Evolutionary conservation across 2,329 filamentous ascomycete species (phyloP), one percentile per base, ranked within the genome.

Genomic region (Alternaria sp.): DNA sequence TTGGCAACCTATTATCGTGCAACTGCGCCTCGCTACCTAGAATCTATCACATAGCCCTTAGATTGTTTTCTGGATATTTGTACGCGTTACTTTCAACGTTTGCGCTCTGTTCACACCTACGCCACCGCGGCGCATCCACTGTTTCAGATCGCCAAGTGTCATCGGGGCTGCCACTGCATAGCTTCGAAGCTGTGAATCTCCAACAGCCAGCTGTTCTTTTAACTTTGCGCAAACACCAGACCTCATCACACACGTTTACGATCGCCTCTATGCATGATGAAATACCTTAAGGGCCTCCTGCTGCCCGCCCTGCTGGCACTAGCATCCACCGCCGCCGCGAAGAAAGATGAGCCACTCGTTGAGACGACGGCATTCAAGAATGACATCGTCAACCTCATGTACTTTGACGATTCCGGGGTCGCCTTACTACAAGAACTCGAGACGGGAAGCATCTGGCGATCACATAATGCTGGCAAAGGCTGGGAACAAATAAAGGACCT

Each of bases 341-440:
- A 75, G 66, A 89, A 84, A 63, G 85, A 88, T 71, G 82, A 83
- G 48, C 93, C 93, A 24, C 83, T 83, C 55, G 84, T 97, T 70
- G 82, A 84, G 61, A 80, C 83, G 58, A 90, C 82, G 52, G 78
- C 84, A 45, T 91, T 97, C 79, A 81, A 90, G 42, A 82, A 88
- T 69, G 78, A 83, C 53, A 91, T 92, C 0, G 75, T 80, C 53
- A 88, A 88, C 74, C 81, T 97, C 65, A 90, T 90, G 79, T 99
- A 97, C 80, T 98, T 99, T 74, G 89, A 95, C 72, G 91, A 94
- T 76, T 93, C 91, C 66, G 89, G 97, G 75, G 86, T 90, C 51
- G 83, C 96, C 58, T 79, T 98, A 44, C 88, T 92, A 73, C 88
- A 90, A 69, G 90, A 96, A 74, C 72, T 81, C 49, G 77, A 83